Base-by-base conservation (phyloP, 176 grass and related monocot genomes). In the Triticum dicoccoides region DNA sequence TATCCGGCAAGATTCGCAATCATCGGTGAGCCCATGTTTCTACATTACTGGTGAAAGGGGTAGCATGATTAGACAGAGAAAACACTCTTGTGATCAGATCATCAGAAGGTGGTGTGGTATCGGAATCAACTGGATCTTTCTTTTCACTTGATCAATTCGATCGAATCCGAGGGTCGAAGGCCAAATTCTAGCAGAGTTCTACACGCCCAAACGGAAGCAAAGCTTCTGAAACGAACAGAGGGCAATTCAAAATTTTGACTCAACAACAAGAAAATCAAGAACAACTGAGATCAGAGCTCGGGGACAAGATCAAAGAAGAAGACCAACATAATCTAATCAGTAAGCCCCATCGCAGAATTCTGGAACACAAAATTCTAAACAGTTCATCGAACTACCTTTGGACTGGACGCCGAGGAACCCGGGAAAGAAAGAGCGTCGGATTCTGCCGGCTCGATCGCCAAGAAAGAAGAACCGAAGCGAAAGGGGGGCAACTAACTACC, bases 61-160 rank as follows among this genome's bases (percentile, higher is more conserved):
- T 44, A 21, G 18, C 76, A 23, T 51, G 80, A 79, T 65, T 23
- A 12, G 74, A 80, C 88, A 87, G 87, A n/a, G 29, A 35, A 33
- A 63, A 51, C 5, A 85, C 82, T 69, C 13, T 15, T 59, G 56
- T 59, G 56, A 59, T 47, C 15, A 6, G 51, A 54, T 18, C 9
- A 51, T 4, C 24, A 52, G 73, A 51, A 76, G 73, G 7, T 54
- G 73, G 7, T 76, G 7, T 54, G 73, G 7, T 76, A 0, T 20
- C 14, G 45, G 14, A 17, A 33, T 33, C 73, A 33, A 11, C 15
- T 52, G 25, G 44, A 76, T 18, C 17, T 24, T 18, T 1, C 49
- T 24, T 18, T 54, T 4, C 4, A 20, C 14, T 76, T 2, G 14
- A 52, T 76, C 27, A 11, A 76, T 33, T 76, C 15, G 47, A 76